Percentiles rank a stretch among this genome's conserved stretches.
phyloP scores from a whole-genome alignment of 73 alveolate species.

The Paramecium sexaurelia region DNA sequence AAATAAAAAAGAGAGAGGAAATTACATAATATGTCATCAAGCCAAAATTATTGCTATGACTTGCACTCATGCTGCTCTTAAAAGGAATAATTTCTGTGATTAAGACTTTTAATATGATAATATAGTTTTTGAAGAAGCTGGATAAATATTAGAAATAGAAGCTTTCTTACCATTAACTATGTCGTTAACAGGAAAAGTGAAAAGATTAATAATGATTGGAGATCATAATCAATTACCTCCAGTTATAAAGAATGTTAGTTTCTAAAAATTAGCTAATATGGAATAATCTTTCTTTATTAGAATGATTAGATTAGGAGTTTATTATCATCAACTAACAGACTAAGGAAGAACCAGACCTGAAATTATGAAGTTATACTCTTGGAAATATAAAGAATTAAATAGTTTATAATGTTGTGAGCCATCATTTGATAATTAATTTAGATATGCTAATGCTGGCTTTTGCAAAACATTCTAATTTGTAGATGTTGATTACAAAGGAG shows the following conservation, averaged over 20 bases:
- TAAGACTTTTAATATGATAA: constrained; percentile 73
- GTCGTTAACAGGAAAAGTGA: constrained; percentile 68
- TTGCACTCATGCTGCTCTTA: constrained; percentile 92
- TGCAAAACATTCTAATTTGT: constrained; percentile 73
- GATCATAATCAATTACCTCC: constrained; percentile 95
- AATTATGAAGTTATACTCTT: constrained; percentile 75
- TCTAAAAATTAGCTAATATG: constrained; percentile 75
- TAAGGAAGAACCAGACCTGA: constrained; percentile 83
- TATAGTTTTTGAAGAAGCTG: constrained; percentile 81
- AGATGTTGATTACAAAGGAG: constrained; percentile 73
- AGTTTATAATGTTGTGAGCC: constrained; percentile 23
- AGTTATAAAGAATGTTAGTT: constrained; percentile 80
- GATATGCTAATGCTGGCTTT: constrained; percentile 67
- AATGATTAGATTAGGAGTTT: constrained; percentile 73
- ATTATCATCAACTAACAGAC: constrained; percentile 69
- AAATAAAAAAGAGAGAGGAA: constrained; percentile 77
- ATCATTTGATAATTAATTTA: constrained; percentile 27
- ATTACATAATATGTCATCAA: constrained; percentile 72
- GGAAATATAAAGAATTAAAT: constrained; percentile 72
- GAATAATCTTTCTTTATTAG: constrained; percentile 80
- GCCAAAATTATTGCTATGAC: constrained; percentile 90
- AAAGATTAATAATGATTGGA: constrained; percentile 87
- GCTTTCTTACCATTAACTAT: constrained; percentile 79
- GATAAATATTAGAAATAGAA: constrained; percentile 79
- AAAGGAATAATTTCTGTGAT: constrained; percentile 73